Percentiles rank a stretch among this genome's conserved stretches.
Evolutionary conservation across 441 rosid species (phyloP).

Genomic region (Daphne laureola): DNA sequence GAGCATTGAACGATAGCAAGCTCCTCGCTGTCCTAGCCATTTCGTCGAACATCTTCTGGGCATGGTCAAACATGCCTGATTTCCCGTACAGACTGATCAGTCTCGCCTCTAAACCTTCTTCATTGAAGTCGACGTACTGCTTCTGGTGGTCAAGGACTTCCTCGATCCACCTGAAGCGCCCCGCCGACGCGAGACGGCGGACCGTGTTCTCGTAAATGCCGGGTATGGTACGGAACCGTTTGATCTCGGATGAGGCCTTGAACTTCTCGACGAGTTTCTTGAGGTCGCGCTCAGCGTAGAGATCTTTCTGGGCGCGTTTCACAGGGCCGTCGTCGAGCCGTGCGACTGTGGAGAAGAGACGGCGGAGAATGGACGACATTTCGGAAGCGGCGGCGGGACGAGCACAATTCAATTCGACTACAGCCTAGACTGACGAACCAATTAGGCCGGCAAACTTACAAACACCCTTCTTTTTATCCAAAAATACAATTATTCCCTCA

Average conservation of each 20-base stretch:
- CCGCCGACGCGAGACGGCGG: constrained; percentile 44
- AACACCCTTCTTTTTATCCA: too few species aligned
- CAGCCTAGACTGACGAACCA: background rate
- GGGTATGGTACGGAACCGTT: constrained; percentile 31
- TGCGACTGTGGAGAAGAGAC: constrained; percentile 22
- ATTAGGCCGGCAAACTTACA: too few species aligned
- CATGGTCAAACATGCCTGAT: constrained; percentile 53
- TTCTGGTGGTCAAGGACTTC: constrained; percentile 53
- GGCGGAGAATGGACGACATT: constrained; percentile 30
- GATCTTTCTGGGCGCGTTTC: background rate
- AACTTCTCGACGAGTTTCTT: constrained; percentile 44
- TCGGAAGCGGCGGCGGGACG: background rate
- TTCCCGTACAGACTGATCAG: constrained; percentile 34
- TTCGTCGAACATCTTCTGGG: constrained; percentile 62
- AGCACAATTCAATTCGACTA: background rate
- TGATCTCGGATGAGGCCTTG: constrained; percentile 30
- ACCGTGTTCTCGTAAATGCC: constrained; percentile 32
- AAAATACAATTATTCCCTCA: too few species aligned
- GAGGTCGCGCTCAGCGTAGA: constrained; percentile 43
- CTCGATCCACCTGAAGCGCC: constrained; percentile 31
- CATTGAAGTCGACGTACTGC: constrained; percentile 36
- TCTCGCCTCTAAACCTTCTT: constrained; percentile 43
- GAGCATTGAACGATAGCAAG: constrained; percentile 51
- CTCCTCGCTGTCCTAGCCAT: constrained; percentile 46
- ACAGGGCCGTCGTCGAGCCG: constrained; percentile 5